Evolutionary conservation across 345 rosid genomes (phyloP).

Genomic region (Camelina laxa): DNA sequence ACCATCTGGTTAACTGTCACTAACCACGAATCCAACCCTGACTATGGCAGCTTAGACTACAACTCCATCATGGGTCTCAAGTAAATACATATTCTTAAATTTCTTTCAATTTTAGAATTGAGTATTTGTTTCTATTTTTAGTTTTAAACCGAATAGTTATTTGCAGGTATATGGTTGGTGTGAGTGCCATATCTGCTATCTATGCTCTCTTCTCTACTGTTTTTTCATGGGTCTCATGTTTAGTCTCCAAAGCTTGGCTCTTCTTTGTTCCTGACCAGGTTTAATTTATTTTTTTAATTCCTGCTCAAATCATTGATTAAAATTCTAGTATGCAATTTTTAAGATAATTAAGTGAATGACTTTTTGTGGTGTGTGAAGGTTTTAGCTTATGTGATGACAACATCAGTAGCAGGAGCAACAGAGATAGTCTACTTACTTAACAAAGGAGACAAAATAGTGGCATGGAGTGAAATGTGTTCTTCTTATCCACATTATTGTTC

Average conservation of each 20-base stretch:
- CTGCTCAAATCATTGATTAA: neutral
- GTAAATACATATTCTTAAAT: slow-evolving; percentile 45
- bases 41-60: slow-evolving; percentile 61
- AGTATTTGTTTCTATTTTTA: neutral
- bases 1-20: slow-evolving; percentile 81
- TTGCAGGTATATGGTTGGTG: slow-evolving; percentile 70
- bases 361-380: slow-evolving; percentile 48
- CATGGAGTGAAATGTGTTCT: slow-evolving; percentile 89
- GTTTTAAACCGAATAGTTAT: neutral
- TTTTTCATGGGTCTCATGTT: slow-evolving; percentile 60
- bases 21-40: slow-evolving; percentile 62
- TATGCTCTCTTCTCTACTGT: slow-evolving; percentile 71
- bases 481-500: slow-evolving; percentile 66
- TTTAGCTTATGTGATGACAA: slow-evolving; percentile 72
- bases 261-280: slow-evolving; percentile 95
- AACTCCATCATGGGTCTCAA: slow-evolving; percentile 71
- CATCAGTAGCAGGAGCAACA: slow-evolving; percentile 73
- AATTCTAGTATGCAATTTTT: neutral
- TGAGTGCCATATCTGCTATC: slow-evolving; percentile 63
- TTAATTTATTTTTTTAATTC: neutral
- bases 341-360: neutral
- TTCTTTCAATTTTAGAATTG: neutral
- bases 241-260: slow-evolving; percentile 73
- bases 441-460: slow-evolving; percentile 65
- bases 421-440: slow-evolving; percentile 68